These are phyloP conservation scores for Starmerella apis DNA, from an alignment of 805 yeast genomes.

Conservation along the genomic window DNA sequence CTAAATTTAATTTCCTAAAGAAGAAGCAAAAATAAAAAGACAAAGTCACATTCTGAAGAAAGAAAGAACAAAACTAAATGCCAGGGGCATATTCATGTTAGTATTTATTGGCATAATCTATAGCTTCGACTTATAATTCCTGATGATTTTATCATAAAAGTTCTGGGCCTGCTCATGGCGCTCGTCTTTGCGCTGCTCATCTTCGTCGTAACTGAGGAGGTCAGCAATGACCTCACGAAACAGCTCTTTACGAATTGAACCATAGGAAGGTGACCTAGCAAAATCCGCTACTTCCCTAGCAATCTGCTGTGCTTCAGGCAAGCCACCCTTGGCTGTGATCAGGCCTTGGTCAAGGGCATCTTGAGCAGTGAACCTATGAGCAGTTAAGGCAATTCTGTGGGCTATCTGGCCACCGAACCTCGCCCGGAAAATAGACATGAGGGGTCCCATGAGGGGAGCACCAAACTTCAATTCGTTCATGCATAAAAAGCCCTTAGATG, in stretches of 20 bases:
- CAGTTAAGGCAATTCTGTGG: slow-evolving; percentile 30
- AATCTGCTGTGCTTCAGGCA: slow-evolving; percentile 30
- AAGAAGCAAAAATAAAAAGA: no score
- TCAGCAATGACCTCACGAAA: slow-evolving; percentile 27
- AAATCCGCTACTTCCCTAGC: slow-evolving; percentile 23
- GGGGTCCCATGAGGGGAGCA: slow-evolving; percentile 32
- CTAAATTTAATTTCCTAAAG: no score
- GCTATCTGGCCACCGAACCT: slow-evolving; percentile 28
- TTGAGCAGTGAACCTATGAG: slow-evolving; percentile 38
- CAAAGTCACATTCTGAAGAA: no score
- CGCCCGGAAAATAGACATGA: slow-evolving; percentile 31
- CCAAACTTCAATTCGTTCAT: slow-evolving; percentile 35
- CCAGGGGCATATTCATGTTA: no score
- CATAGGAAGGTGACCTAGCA: slow-evolving; percentile 30
- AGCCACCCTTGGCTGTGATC: slow-evolving; percentile 31
- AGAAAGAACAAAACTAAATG: no score
- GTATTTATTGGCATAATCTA: no score
- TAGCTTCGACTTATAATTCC: slow-evolving; percentile 17
- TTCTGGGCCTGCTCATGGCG: slow-evolving; percentile 14
- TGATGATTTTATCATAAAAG: slow-evolving; percentile 18
- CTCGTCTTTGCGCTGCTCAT: slow-evolving; percentile 8
- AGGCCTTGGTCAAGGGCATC: slow-evolving; percentile 79
- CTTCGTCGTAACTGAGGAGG: slow-evolving; percentile 20
- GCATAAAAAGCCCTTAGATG: slow-evolving; percentile 32
- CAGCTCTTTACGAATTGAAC: slow-evolving; percentile 27